Conservation (phyloP, 768 basidiomycete genomes). For the Lactifluus volemus region DNA sequence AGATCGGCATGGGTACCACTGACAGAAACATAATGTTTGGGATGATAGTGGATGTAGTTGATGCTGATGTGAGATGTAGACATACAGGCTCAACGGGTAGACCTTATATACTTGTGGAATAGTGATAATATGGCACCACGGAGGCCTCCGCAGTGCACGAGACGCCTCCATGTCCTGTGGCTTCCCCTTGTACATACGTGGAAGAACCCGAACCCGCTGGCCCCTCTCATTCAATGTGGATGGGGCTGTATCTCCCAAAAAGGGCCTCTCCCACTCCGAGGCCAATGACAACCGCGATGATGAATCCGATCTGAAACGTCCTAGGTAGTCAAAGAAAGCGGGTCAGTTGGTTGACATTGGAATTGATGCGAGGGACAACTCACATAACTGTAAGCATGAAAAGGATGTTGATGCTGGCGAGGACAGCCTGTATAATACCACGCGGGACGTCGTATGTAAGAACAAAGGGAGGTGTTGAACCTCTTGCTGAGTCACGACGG, state of each 20-base stretch:
- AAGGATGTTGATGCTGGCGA: constrained; percentile 45
- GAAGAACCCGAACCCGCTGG: no score
- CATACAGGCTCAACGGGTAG: neutral
- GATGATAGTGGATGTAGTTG: no score
- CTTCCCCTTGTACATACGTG: no score
- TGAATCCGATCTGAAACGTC: constrained; percentile 58
- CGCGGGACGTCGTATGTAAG: constrained; percentile 52
- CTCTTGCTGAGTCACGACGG: constrained; percentile 20
- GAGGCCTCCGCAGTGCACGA: no score
- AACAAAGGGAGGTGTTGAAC: constrained; percentile 46
- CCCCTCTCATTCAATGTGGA: neutral
- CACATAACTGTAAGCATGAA: constrained; percentile 76
- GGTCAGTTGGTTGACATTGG: neutral
- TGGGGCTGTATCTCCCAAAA: constrained; percentile 41
- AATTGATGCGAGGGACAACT: constrained; percentile 19
- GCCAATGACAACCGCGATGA: constrained; percentile 49
- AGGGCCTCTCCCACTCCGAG: constrained; percentile 57
- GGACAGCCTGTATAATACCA: constrained; percentile 49
- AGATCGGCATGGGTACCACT: neutral
- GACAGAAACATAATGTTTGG: no score
- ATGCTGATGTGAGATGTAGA: no score
- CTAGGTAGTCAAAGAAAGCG: constrained; percentile 29
- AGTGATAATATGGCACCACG: neutral
- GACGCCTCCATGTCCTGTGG: no score
- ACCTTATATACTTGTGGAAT: neutral